Percentiles rank a stretch among this genome's conserved stretches.
Evolutionary conservation across 257 asterid genomes (phyloP).

Genomic region (Solanum lycopersicoides): DNA sequence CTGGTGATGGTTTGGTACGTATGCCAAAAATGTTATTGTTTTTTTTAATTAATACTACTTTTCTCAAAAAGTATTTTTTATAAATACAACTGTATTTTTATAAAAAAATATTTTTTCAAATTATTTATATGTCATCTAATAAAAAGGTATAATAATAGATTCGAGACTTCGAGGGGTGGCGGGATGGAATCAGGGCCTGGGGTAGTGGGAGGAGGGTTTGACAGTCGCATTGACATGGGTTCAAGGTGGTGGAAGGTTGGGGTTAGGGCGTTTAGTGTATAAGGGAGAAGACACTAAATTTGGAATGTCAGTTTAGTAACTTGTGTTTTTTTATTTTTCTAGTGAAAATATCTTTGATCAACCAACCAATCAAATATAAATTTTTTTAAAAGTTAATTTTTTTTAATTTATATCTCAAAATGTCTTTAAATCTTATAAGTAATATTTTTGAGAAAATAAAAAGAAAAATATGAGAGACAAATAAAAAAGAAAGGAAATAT

Average conservation of each 20-base stretch:
- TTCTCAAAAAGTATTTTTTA: too few relatives aligned
- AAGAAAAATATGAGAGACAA: not conserved
- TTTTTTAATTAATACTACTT: not conserved
- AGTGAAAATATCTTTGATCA: not conserved
- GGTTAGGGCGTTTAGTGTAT: not conserved
- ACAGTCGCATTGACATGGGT: too few relatives aligned
- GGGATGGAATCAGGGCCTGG: not conserved
- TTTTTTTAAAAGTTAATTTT: too few relatives aligned
- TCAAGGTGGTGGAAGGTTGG: not conserved
- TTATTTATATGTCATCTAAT: not conserved
- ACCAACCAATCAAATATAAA: not conserved
- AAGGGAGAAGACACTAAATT: not conserved
- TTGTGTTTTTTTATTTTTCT: too few relatives aligned
- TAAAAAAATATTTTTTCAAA: not conserved
- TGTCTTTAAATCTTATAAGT: too few relatives aligned
- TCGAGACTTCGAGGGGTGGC: too few relatives aligned
- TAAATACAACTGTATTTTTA: not conserved
- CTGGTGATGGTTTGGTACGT: not conserved
- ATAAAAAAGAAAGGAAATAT: not conserved
- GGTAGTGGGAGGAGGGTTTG: too few relatives aligned
- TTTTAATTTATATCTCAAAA: too few relatives aligned
- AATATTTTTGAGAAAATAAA: too few relatives aligned
- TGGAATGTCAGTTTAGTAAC: too few relatives aligned
- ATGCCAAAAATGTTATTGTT: too few relatives aligned
- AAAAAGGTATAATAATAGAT: too few relatives aligned